Evolutionary conservation across 2,329 filamentous ascomycete species (phyloP).

Genomic region (Botrytis tulipae): DNA sequence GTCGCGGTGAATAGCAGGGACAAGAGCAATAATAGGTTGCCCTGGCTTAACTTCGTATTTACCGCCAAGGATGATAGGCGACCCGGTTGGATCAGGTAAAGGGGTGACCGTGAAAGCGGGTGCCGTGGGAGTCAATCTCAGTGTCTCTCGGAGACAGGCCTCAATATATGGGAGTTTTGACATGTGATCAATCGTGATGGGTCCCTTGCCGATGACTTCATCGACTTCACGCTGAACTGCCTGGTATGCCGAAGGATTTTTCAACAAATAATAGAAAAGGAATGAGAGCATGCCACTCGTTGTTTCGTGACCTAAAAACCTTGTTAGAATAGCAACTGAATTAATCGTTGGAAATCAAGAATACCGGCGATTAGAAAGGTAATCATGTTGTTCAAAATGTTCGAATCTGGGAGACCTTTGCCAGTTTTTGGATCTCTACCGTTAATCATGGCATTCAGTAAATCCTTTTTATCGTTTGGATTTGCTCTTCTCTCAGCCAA

Average conservation of each 20-base stretch:
- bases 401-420: conserved; percentile 59
- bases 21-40: conserved; percentile 43
- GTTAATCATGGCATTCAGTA: conserved; percentile 68
- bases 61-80: conserved; percentile 41
- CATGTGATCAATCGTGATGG: conserved; percentile 48
- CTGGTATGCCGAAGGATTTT: conserved; percentile 47
- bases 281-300: conserved; percentile 55
- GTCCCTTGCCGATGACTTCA: conserved; percentile 48
- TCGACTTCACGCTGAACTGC: conserved; percentile 54
- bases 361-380: conserved; percentile 62
- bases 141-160: conserved; percentile 64
- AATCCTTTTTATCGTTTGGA: conserved; percentile 61
- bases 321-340: conserved; percentile 44
- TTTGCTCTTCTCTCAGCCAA: conserved; percentile 57
- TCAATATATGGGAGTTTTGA: conserved; percentile 61
- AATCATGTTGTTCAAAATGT: conserved; percentile 68
- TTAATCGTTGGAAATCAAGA: conserved; percentile 13
- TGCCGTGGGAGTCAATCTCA: conserved; percentile 48
- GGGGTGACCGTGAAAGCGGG: conserved; percentile 49
- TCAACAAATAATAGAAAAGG: conserved; percentile 51
- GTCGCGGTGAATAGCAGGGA: conserved; percentile 51
- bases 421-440: conserved; percentile 67
- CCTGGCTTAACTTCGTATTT: conserved; percentile 45
- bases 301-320: conserved; percentile 60
- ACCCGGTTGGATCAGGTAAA: conserved; percentile 39